Conservation (phyloP, 805 yeast genomes). For the Candida odintsovae region DNA sequence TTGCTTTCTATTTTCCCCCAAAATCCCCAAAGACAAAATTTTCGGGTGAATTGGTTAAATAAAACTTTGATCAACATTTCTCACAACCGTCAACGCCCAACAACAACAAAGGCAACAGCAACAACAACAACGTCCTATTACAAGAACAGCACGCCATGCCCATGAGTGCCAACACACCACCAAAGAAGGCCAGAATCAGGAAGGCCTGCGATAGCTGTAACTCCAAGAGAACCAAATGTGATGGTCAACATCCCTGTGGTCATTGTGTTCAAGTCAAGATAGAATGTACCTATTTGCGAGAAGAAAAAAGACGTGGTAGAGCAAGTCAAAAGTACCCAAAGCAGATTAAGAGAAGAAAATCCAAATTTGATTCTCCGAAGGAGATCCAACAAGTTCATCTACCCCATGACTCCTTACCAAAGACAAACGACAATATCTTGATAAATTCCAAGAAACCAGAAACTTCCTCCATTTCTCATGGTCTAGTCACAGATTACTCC, state of each 20-base stretch:
- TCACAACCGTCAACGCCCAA: not conserved
- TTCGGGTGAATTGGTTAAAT: not conserved
- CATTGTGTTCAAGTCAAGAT: conserved; percentile 32
- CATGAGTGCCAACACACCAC: not conserved
- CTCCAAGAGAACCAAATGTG: conserved; percentile 41
- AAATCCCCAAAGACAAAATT: not conserved
- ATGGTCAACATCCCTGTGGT: conserved; percentile 39
- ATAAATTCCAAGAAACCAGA: conserved; percentile 5
- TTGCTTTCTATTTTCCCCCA: too few relatives aligned
- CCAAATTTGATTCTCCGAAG: conserved; percentile 1
- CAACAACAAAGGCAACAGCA: not conserved
- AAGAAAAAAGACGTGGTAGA: conserved; percentile 41
- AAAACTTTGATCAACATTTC: not conserved
- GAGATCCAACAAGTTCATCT: not conserved
- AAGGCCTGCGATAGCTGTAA: conserved; percentile 46
- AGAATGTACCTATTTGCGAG: conserved; percentile 35
- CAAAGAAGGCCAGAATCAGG: conserved; percentile 20
- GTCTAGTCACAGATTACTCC: not conserved
- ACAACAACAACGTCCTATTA: not conserved
- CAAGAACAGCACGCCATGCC: not conserved
- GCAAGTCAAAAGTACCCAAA: conserved; percentile 39
- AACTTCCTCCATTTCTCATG: conserved; percentile 1
- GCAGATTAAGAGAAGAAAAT: conserved; percentile 21
- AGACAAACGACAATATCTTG: not conserved
- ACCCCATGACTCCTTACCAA: not conserved